Conservation (phyloP, 129 eudicot genomes). For the Artemisia annua region DNA sequence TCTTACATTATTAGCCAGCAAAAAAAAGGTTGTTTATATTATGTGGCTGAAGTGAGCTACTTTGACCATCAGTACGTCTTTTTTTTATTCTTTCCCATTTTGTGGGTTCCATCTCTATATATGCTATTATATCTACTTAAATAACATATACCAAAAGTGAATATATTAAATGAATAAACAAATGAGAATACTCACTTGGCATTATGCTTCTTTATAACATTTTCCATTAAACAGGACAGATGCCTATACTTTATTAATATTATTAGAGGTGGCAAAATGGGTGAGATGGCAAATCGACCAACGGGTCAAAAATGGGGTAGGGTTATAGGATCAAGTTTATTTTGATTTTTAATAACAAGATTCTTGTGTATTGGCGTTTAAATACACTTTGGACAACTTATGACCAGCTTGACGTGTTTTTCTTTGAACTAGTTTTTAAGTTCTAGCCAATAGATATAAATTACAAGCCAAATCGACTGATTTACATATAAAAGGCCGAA, state of each 20-base stretch:
- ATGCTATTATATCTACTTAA: neutral
- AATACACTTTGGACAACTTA: neutral
- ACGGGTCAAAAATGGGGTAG: too few species aligned
- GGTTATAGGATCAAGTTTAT: too few species aligned
- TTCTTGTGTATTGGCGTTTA: neutral
- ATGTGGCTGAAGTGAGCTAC: slow-evolving; percentile 26
- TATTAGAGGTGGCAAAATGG: slow-evolving; percentile 4
- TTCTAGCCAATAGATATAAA: neutral
- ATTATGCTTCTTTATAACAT: slow-evolving; percentile 3
- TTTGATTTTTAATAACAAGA: neutral
- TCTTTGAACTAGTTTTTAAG: neutral
- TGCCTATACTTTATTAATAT: neutral
- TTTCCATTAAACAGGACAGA: neutral
- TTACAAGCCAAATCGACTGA: neutral
- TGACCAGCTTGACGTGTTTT: neutral
- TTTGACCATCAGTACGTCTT: slow-evolving; percentile 23
- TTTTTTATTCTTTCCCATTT: slow-evolving; percentile 6
- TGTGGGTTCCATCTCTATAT: slow-evolving; percentile 17
- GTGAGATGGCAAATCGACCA: neutral
- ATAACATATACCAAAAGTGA: neutral
- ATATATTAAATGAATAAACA: neutral
- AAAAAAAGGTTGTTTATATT: slow-evolving; percentile 4
- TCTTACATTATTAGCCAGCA: neutral
- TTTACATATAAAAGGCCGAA: neutral
- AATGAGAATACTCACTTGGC: neutral